Evolutionary conservation across 148 eudicot species (phyloP), one percentile per base, ranked within the genome.

Genomic region (Fagopyrum tataricum): DNA sequence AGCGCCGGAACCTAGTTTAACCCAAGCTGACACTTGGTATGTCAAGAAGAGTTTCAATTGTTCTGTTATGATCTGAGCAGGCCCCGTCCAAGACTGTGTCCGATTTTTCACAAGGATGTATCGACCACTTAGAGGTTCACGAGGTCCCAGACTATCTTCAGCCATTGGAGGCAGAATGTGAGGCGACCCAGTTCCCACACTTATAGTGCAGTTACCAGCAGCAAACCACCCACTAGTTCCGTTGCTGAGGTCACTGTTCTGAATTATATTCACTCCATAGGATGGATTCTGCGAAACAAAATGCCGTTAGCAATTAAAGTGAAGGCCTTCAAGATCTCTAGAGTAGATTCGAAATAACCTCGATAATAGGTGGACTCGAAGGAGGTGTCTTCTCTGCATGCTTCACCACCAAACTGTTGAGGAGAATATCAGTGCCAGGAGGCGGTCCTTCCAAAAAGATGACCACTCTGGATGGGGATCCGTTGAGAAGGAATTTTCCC

Each of bases 81-180:
- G 98, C 62, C 98, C 98, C 97, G 91, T 95, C 98, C 98, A 95
- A 42, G 78, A 84, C 78, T 95, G 96, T 21, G 97, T 87, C 20
- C 98, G 96, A 40, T 90, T 91, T 0, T 82, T 89, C 58, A 82
- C 92, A 73, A 81, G 84, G 64, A 95, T 90, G 85, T 79, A 87
- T 42, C 87, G 91, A 20, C 96, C 96, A 70, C 89, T 88, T 72
- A 88, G 75, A 42, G 89, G 91, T 68, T 84, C 81, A 8, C 83
- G 91, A 59, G 81, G 75, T 48, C 90, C 93, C 4, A 90, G 88
- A 10, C 91, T 84, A 52, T 79, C 93, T 72, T 76, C 47, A 55
- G 93, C 93, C 97, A 92, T 90, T 43, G 97, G 89, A 78, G 98
- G 98, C 75, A 88, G 84, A 31, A 91, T 84, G 67, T 79, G 98